Conservation (phyloP, 73 alveolate genomes). For the Effrenium voratum region DNA sequence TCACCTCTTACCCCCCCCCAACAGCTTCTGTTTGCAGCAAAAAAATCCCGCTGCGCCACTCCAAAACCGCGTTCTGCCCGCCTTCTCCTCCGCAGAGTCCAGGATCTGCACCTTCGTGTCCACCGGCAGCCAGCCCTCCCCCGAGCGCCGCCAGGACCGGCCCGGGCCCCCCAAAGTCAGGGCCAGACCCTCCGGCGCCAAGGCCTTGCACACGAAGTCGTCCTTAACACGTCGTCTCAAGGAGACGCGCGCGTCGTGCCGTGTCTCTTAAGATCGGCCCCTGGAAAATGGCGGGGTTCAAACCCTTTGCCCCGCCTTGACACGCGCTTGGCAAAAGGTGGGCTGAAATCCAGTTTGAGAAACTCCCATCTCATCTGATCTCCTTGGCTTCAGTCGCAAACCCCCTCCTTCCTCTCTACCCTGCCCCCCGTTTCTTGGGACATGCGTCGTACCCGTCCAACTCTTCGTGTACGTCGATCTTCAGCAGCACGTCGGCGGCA, state of each 20-base stretch:
- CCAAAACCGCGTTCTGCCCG: background rate
- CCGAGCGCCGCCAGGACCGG: constrained; percentile 44
- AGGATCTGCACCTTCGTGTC: constrained; percentile 24
- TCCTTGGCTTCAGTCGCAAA: too few relatives aligned
- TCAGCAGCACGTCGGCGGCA: constrained; percentile 46
- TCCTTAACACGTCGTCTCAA: too few relatives aligned
- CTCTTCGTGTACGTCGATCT: constrained; percentile 56
- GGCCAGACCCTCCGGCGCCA: constrained; percentile 30
- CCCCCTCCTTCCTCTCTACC: too few relatives aligned
- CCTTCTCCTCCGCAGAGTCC: constrained; percentile 72
- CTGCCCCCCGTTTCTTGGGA: too few relatives aligned
- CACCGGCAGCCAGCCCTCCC: constrained; percentile 53
- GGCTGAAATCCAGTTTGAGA: too few relatives aligned
- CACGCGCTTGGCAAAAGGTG: too few relatives aligned
- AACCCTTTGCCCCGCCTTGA: too few relatives aligned
- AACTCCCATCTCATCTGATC: too few relatives aligned
- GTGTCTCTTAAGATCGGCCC: too few relatives aligned
- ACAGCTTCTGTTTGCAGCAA: background rate
- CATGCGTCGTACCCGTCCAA: too few relatives aligned
- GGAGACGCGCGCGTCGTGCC: too few relatives aligned
- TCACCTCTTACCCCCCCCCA: background rate
- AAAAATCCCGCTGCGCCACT: background rate
- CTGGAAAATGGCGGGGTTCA: too few relatives aligned
- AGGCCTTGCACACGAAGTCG: constrained; percentile 48
- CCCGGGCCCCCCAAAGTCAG: constrained; percentile 45